Evolutionary conservation across 1,284 basidiomycete genomes (phyloP).

Genomic region (Apiotrichum sp.): DNA sequence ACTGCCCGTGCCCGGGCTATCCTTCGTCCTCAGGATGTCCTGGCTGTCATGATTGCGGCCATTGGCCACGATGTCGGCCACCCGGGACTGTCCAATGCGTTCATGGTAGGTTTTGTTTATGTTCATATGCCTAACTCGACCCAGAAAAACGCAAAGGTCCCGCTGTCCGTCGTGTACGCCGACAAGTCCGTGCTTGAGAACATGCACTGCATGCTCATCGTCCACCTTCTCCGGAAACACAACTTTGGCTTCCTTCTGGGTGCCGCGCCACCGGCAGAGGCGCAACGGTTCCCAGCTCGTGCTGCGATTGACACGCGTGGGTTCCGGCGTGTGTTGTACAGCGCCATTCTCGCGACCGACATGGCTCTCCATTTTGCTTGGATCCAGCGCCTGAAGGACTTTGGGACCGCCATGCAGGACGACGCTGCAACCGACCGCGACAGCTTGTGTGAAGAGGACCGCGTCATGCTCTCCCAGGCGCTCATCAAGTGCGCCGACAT

Average conservation of each 20-base stretch:
- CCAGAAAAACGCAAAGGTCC: constrained; percentile 85
- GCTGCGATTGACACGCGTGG: constrained; percentile 47
- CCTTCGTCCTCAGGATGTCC: constrained; percentile 64
- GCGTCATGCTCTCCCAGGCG: constrained; percentile 76
- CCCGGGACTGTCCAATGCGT: constrained; percentile 82
- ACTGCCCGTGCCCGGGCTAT: constrained; percentile 45
- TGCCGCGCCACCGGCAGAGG: constrained; percentile 9
- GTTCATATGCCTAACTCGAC: background rate
- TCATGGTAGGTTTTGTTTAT: constrained; percentile 62
- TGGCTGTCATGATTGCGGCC: constrained; percentile 77
- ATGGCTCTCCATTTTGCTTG: constrained; percentile 84
- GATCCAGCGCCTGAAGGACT: constrained; percentile 60
- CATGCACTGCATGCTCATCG: constrained; percentile 79
- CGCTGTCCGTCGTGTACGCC: constrained; percentile 78
- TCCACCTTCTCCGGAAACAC: constrained; percentile 73
- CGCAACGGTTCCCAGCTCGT: constrained; percentile 8
- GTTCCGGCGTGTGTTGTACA: constrained; percentile 66
- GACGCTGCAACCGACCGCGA: background rate
- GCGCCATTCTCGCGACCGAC: constrained; percentile 82
- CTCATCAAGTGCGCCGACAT: constrained; percentile 95
- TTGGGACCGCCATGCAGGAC: constrained; percentile 31
- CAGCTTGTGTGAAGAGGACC: constrained; percentile 46
- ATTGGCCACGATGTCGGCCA: constrained; percentile 95
- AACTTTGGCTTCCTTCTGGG: constrained; percentile 55
- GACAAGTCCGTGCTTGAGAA: constrained; percentile 85